These are phyloP conservation scores for Penicillium arizonense DNA, from an alignment of 495 filamentous ascomycete genomes.

Conservation along the genomic window DNA sequence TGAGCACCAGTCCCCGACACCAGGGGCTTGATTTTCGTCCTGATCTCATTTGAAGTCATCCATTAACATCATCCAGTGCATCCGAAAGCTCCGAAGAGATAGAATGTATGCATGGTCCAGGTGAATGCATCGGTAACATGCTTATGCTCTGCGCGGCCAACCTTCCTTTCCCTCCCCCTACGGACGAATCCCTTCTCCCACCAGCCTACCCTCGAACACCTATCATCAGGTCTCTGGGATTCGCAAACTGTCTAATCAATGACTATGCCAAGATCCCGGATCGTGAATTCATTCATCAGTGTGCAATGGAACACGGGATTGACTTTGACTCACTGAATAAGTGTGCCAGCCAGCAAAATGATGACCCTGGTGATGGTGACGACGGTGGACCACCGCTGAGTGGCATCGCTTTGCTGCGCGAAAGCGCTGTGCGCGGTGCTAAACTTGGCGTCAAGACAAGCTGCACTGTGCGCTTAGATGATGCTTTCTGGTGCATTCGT, in stretches of 20 bases:
- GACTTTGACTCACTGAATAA: constrained; percentile 80
- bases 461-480: constrained; percentile 82
- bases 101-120: constrained; percentile 80
- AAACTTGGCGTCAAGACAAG: constrained; percentile 72
- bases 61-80: constrained; percentile 21
- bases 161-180: constrained; percentile 44
- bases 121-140: constrained; percentile 92
- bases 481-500: constrained; percentile 77
- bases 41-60: neutral
- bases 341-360: constrained; percentile 58
- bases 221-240: constrained; percentile 84
- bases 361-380: constrained; percentile 57
- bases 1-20: constrained; percentile 29
- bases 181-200: constrained; percentile 25
- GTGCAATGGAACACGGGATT: constrained; percentile 84
- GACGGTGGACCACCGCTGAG: constrained; percentile 42
- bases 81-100: constrained; percentile 39
- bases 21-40: neutral
- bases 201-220: constrained; percentile 48
- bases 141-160: constrained; percentile 85
- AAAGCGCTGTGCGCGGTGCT: constrained; percentile 70
- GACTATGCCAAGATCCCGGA: constrained; percentile 75
- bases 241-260: constrained; percentile 79
- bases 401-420: constrained; percentile 63
- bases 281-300: constrained; percentile 71